Conservation (phyloP, 176 grass and related monocot species). For the Themeda triandra region DNA sequence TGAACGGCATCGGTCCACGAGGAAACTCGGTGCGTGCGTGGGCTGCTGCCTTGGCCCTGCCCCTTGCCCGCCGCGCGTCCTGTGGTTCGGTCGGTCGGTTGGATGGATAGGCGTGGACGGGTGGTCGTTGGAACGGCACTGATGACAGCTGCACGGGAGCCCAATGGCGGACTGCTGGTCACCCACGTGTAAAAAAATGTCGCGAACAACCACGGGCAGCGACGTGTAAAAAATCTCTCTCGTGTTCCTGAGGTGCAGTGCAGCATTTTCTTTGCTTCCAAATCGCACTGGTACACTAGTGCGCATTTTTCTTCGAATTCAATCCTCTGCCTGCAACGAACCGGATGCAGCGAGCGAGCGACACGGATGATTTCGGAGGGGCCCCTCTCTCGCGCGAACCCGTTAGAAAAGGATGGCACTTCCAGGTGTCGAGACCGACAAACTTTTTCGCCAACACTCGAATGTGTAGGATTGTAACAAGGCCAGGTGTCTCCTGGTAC, state of each 20-base stretch:
- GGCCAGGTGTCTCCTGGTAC: not conserved
- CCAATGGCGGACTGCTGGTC: not conserved
- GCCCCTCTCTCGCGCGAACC: no score
- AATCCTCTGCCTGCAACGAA: not conserved
- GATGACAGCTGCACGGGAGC: not conserved
- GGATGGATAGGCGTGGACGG: not conserved
- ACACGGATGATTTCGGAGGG: not conserved
- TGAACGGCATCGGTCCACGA: not conserved
- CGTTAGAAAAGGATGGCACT: not conserved
- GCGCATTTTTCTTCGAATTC: no score
- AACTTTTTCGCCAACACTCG: not conserved
- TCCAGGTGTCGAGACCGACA: not conserved
- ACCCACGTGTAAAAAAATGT: constrained; percentile 14
- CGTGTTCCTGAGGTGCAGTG: not conserved
- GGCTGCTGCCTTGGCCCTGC: not conserved
- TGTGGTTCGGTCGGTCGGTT: not conserved
- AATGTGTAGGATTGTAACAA: not conserved
- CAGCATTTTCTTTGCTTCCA: not conserved
- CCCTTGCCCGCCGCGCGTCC: not conserved
- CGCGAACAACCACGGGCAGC: not conserved
- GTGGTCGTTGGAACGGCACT: not conserved
- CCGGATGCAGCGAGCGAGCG: not conserved
- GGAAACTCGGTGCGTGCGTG: not conserved
- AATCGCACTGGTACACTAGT: not conserved
- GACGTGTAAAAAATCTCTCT: not conserved